Conservation (phyloP, 225 moss, liverwort and hornwort genomes). For the Thuidium tamariscinum region DNA sequence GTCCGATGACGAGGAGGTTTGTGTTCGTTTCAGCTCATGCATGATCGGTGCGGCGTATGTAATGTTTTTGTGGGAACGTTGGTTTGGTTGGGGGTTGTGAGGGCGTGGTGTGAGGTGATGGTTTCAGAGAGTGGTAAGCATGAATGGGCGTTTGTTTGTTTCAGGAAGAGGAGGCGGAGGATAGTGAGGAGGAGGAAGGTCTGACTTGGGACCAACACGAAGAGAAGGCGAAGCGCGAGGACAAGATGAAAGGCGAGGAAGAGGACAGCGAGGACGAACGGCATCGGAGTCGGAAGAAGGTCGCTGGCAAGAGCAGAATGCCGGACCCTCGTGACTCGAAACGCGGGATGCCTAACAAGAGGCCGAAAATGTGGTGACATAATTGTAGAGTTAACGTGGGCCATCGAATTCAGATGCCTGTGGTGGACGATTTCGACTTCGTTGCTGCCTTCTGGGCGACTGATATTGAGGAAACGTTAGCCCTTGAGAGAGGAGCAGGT, state of each 20-base stretch:
- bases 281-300: conserved; percentile 72
- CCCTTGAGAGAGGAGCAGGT: neutral
- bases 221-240: conserved; percentile 83
- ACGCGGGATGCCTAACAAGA: conserved; percentile 56
- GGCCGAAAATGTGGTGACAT: conserved; percentile 64
- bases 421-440: neutral
- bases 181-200: conserved; percentile 93
- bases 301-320: conserved; percentile 61
- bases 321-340: conserved; percentile 52
- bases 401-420: neutral
- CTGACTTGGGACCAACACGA: conserved; percentile 97
- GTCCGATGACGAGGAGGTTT: conserved; percentile 84
- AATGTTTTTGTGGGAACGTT: neutral
- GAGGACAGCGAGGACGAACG: conserved; percentile 95
- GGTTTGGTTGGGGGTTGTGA: neutral
- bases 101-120: neutral
- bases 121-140: neutral
- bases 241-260: conserved; percentile 87
- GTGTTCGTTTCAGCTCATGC: neutral
- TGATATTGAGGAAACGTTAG: neutral
- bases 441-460: neutral
- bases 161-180: conserved; percentile 73
- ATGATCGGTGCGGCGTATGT: neutral
- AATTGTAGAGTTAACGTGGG: neutral
- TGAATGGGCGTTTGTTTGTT: neutral